Evolutionary conservation across 768 basidiomycete genomes (phyloP).

Genomic region (Termitomyces sp.): DNA sequence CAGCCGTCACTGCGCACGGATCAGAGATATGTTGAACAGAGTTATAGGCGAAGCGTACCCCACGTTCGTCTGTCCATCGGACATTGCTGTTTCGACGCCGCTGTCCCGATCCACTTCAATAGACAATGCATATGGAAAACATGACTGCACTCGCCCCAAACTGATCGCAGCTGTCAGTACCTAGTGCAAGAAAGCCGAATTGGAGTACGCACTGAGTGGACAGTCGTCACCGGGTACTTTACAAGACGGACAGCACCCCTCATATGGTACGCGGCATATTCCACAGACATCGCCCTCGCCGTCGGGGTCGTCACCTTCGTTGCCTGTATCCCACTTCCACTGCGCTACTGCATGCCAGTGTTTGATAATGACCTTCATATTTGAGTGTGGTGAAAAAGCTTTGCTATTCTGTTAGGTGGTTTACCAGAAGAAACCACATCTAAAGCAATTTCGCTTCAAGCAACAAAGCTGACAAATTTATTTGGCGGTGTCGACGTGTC

Average conservation of each 20-base stretch:
- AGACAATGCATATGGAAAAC: slow-evolving; percentile 99
- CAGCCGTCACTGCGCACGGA: slow-evolving; percentile 43
- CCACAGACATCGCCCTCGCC: slow-evolving; percentile 69
- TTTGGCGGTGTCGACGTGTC: slow-evolving; percentile 18
- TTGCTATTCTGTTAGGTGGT: not conserved
- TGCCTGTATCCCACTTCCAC: slow-evolving; percentile 79
- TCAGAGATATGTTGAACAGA: slow-evolving; percentile 1
- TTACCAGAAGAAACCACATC: not conserved
- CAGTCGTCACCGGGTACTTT: slow-evolving; percentile 97
- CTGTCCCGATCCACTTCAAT: slow-evolving; percentile 91
- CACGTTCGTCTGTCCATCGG: slow-evolving; percentile 97
- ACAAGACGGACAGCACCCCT: slow-evolving; percentile 94
- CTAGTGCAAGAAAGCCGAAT: not conserved
- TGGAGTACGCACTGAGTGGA: slow-evolving; percentile 66
- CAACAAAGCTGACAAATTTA: slow-evolving; percentile 16
- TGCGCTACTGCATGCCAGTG: slow-evolving; percentile 86
- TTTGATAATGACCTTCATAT: slow-evolving; percentile 82
- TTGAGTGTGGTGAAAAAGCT: not conserved
- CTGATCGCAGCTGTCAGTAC: slow-evolving; percentile 36
- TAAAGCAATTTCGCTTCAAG: not conserved
- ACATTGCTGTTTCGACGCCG: slow-evolving; percentile 90
- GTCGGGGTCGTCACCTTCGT: slow-evolving; percentile 36
- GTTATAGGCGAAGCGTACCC: slow-evolving; percentile 52
- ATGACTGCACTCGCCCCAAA: slow-evolving; percentile 97
- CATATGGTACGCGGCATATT: slow-evolving; percentile 88